Conservation (phyloP, 2,329 filamentous ascomycete species). For the Pseudofabraea citricarpa region DNA sequence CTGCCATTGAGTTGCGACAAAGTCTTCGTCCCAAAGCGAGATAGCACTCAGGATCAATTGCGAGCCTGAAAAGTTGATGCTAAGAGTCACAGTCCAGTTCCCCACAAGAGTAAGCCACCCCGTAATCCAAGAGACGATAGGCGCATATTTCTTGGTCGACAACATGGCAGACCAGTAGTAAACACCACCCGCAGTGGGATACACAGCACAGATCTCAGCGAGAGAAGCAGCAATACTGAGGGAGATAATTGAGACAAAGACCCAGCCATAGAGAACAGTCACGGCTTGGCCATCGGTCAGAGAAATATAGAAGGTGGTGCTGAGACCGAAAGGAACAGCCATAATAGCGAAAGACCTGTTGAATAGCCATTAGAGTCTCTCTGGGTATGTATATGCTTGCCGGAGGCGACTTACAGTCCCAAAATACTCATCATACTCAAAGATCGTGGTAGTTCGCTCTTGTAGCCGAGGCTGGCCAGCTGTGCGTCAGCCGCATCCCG, state of each 20-base stretch:
- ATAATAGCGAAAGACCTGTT: constrained; percentile 64
- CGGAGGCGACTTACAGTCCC: constrained; percentile 37
- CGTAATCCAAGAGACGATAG: constrained; percentile 63
- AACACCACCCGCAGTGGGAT: constrained; percentile 63
- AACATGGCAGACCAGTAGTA: constrained; percentile 72
- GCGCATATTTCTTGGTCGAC: constrained; percentile 58
- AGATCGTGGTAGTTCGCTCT: constrained; percentile 59
- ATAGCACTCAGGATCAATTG: constrained; percentile 64
- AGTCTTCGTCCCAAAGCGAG: constrained; percentile 65
- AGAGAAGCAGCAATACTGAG: constrained; percentile 60
- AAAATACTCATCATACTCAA: constrained; percentile 66
- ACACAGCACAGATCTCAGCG: constrained; percentile 66
- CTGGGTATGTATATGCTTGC: too few relatives aligned
- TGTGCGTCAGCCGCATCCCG: constrained; percentile 11
- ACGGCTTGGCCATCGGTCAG: constrained; percentile 65
- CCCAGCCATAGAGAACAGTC: constrained; percentile 67
- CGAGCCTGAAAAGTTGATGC: constrained; percentile 69
- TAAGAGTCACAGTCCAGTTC: constrained; percentile 62
- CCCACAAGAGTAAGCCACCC: constrained; percentile 70
- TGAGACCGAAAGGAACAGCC: constrained; percentile 65
- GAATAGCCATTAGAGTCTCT: too few relatives aligned
- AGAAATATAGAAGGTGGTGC: constrained; percentile 64
- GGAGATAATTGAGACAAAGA: constrained; percentile 59
- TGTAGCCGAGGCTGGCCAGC: constrained; percentile 51
- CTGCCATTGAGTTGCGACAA: constrained; percentile 62